Conservation (phyloP, 768 basidiomycete species). For the Lactifluus hygrophoroides region DNA sequence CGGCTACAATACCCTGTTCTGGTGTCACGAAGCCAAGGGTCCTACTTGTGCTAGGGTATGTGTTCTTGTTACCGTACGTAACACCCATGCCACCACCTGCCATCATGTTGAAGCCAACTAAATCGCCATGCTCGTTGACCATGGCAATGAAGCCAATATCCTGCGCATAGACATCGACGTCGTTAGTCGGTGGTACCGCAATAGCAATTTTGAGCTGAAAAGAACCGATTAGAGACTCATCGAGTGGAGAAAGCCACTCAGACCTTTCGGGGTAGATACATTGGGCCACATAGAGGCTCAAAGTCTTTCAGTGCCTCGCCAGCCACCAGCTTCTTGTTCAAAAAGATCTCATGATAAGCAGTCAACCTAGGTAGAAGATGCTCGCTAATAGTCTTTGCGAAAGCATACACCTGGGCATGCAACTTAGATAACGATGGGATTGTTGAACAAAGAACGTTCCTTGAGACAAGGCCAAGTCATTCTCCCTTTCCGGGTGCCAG, state of each 20-base stretch:
- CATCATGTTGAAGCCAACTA: conserved; percentile 89
- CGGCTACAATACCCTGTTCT: conserved; percentile 77
- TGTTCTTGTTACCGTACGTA: conserved; percentile 98
- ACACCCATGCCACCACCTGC: conserved; percentile 99
- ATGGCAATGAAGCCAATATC: conserved; percentile 98
- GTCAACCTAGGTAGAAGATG: conserved; percentile 83
- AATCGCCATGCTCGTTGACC: conserved; percentile 59
- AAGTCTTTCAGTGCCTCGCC: conserved; percentile 91
- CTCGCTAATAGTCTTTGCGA: conserved; percentile 75
- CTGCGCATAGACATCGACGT: conserved; percentile 91
- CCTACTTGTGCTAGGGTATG: conserved; percentile 84
- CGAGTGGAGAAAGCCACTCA: conserved; percentile 13
- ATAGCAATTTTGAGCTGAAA: conserved; percentile 92
- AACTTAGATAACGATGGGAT: conserved; percentile 85
- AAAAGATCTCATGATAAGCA: conserved; percentile 98
- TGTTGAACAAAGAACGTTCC: conserved; percentile 86
- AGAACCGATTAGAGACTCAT: conserved; percentile 3
- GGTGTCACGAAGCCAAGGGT: conserved; percentile 88
- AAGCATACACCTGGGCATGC: conserved; percentile 75
- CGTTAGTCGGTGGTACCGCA: conserved; percentile 93
- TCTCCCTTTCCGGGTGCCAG: background rate
- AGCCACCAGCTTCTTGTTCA: conserved; percentile 93
- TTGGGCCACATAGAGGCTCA: conserved; percentile 96
- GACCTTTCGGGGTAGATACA: conserved; percentile 95
- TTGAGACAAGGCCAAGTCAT: conserved; percentile 27